Evolutionary conservation across 1,139 yeast species (phyloP).

Genomic region (Pichia sp.): DNA sequence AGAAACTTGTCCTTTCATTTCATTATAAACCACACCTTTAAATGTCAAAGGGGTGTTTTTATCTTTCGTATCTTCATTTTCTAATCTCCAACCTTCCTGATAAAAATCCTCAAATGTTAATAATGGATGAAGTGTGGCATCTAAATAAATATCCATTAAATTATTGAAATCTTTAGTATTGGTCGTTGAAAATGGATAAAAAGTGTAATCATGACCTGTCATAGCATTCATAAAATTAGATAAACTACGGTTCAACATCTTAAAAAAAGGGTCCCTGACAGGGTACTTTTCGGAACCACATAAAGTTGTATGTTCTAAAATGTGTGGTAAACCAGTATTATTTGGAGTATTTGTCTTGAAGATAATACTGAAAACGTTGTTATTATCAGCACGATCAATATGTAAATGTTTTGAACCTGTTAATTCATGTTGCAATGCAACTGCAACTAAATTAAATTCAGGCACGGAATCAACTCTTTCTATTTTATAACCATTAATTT

Average conservation of each 20-base stretch:
- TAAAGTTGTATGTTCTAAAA: slow-evolving; percentile 87
- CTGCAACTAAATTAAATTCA: slow-evolving; percentile 75
- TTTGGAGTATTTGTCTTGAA: slow-evolving; percentile 95
- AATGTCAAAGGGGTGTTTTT: slow-evolving; percentile 54
- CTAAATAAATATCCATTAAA: slow-evolving; percentile 81
- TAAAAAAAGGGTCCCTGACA: slow-evolving; percentile 94
- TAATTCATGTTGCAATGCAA: slow-evolving; percentile 54
- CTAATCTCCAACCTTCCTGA: slow-evolving; percentile 98
- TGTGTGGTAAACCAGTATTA: slow-evolving; percentile 91
- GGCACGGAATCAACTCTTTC: slow-evolving; percentile 64
- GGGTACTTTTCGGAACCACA: slow-evolving; percentile 92
- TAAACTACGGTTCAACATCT: slow-evolving; percentile 83
- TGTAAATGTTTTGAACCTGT: slow-evolving; percentile 84
- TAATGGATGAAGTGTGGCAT: slow-evolving; percentile 79
- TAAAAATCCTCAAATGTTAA: slow-evolving; percentile 73
- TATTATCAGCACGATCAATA: slow-evolving; percentile 71
- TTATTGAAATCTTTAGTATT: slow-evolving; percentile 75
- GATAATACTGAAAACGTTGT: slow-evolving; percentile 83
- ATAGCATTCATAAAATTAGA: slow-evolving; percentile 97
- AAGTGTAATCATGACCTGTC: slow-evolving; percentile 96
- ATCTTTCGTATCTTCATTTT: slow-evolving; percentile 58
- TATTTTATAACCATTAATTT: slow-evolving; percentile 58
- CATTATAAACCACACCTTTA: slow-evolving; percentile 96
- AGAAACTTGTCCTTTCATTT: slow-evolving; percentile 96
- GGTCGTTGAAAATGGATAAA: slow-evolving; percentile 94